These are phyloP conservation scores for Gryganskiella cystojenkinii DNA, from an alignment of 192 early-diverging fungal genomes.

Conservation along the genomic window DNA sequence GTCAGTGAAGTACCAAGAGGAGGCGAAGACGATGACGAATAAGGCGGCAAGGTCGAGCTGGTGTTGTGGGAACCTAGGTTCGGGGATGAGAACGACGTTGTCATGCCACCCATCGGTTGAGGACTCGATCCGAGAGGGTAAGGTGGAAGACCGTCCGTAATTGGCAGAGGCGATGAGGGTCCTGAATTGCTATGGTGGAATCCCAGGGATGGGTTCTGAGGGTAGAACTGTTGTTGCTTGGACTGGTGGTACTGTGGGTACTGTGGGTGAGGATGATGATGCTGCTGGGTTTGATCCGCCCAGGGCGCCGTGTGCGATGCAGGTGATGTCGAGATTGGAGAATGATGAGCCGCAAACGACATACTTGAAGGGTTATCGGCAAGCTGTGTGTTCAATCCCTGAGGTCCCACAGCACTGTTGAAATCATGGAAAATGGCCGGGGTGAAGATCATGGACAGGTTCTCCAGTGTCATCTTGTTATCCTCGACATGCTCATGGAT, in stretches of 20 bases:
- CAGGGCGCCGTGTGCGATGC: conserved; percentile 11
- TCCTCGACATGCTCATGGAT: conserved; percentile 55
- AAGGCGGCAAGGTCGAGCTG: not conserved
- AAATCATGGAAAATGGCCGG: conserved; percentile 72
- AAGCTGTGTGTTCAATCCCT: not conserved
- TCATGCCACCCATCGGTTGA: not conserved
- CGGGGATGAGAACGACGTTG: not conserved
- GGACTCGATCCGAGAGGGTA: too few relatives aligned
- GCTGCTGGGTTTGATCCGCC: conserved; percentile 2
- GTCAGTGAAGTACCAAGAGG: too few relatives aligned
- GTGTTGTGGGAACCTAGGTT: not conserved
- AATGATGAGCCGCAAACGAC: not conserved
- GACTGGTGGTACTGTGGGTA: not conserved
- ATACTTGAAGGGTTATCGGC: not conserved
- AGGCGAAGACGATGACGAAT: not conserved
- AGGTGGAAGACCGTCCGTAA: too few relatives aligned
- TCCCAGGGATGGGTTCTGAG: conserved; percentile 9
- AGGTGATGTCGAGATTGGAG: conserved; percentile 11
- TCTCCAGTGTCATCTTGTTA: conserved; percentile 75
- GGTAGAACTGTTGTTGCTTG: not conserved
- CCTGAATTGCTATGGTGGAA: conserved; percentile 4
- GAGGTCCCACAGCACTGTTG: conserved; percentile 50
- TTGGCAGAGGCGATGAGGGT: conserved; percentile 6
- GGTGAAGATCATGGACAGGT: conserved; percentile 71
- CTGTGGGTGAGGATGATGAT: not conserved